phyloP scores from a whole-genome alignment of 208 protist species.

The Crithidia sp. region DNA sequence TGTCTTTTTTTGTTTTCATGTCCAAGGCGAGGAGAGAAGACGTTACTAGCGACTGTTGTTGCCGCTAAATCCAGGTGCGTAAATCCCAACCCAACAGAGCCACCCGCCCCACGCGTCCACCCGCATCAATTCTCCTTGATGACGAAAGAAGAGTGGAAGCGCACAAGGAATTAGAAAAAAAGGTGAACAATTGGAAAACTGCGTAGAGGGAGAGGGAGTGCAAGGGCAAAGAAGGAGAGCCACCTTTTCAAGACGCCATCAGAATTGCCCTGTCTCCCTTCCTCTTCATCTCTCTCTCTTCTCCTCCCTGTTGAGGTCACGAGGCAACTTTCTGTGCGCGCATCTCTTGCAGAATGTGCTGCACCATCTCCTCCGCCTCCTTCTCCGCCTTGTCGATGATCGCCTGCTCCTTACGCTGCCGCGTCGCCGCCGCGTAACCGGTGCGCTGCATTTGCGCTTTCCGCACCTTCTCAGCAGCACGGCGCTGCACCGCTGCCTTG shows the following conservation, averaged over 20 bases:
- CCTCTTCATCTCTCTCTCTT: background rate
- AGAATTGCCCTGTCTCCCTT: background rate
- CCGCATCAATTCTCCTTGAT: too few relatives aligned
- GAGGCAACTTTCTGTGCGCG: constrained; percentile 32
- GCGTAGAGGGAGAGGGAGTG: too few relatives aligned
- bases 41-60: too few relatives aligned
- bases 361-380: constrained; percentile 77
- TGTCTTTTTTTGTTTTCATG: too few relatives aligned
- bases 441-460: constrained; percentile 31
- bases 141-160: too few relatives aligned
- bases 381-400: constrained; percentile 76
- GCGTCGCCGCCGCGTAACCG: constrained; percentile 16
- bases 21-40: too few relatives aligned
- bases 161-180: too few relatives aligned
- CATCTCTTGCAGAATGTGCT: constrained; percentile 81
- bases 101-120: too few relatives aligned
- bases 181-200: too few relatives aligned
- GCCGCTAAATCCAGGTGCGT: too few relatives aligned
- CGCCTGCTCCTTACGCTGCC: constrained; percentile 51
- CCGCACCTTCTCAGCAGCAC: constrained; percentile 54
- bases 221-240: background rate
- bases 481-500: constrained; percentile 65
- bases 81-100: too few relatives aligned
- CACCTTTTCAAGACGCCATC: background rate
- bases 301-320: background rate